phyloP scores from a whole-genome alignment of 139 green algal species.

The Picochlorum costavermella region DNA sequence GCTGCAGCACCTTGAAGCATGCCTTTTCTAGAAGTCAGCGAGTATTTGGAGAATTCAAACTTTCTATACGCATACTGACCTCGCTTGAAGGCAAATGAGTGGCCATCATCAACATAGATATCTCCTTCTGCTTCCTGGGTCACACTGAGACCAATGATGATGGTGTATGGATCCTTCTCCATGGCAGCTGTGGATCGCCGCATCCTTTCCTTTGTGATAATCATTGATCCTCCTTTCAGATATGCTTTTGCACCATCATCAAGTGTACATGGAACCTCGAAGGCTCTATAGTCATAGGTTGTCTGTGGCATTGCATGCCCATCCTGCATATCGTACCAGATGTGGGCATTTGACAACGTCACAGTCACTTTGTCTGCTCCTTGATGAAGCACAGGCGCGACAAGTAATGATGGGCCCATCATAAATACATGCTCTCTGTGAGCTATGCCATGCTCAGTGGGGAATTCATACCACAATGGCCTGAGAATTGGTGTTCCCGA shows the following conservation, averaged over 20 bases:
- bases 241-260: slow-evolving; percentile 28
- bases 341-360: slow-evolving; percentile 15
- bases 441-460: slow-evolving; percentile 39
- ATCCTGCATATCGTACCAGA: slow-evolving; percentile 47
- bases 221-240: slow-evolving; percentile 70
- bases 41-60: not conserved
- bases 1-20: not conserved
- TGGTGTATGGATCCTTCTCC: slow-evolving; percentile 75
- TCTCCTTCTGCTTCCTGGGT: slow-evolving; percentile 55
- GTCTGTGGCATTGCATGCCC: not conserved
- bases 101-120: slow-evolving; percentile 95
- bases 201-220: slow-evolving; percentile 70
- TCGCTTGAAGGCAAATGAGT: slow-evolving; percentile 70
- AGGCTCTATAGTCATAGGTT: not conserved
- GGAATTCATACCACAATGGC: slow-evolving; percentile 94
- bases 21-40: not conserved
- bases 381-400: slow-evolving; percentile 58
- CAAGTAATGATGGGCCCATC: slow-evolving; percentile 55
- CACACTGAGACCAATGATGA: slow-evolving; percentile 76
- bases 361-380: slow-evolving; percentile 27
- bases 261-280: not conserved
- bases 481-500: slow-evolving; percentile 76
- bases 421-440: slow-evolving; percentile 75
- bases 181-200: slow-evolving; percentile 43
- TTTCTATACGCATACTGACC: slow-evolving; percentile 29